A percentile compares a stretch with the other conserved stretches of the same genome.
Conservation (phyloP, 2,329 filamentous ascomycete species). For the Madurella mycetomatis region DNA sequence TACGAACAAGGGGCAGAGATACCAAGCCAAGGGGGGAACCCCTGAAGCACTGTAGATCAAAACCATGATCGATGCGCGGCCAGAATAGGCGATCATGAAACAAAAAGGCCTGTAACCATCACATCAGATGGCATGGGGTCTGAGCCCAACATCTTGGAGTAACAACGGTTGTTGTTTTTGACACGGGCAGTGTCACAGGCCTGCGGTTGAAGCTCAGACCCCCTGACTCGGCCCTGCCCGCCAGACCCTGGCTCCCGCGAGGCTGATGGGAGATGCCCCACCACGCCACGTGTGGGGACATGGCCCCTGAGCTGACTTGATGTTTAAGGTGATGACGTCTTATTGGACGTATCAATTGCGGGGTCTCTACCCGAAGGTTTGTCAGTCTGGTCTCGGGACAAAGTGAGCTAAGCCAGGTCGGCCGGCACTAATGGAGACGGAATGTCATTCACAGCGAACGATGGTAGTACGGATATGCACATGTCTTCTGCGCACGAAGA, state of each 20-base stretch:
- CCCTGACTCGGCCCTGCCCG: neutral
- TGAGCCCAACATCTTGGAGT: neutral
- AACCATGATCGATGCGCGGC: neutral
- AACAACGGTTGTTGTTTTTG: slow-evolving; percentile 12
- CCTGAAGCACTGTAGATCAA: neutral
- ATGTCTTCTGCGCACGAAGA: too few species aligned
- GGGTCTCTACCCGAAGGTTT: slow-evolving; percentile 1
- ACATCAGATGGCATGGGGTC: too few species aligned
- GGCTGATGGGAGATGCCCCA: slow-evolving; percentile 7
- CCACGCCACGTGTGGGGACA: slow-evolving; percentile 1
- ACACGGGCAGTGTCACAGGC: slow-evolving; percentile 31
- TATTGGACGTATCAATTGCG: slow-evolving; percentile 15
- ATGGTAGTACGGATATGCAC: too few species aligned
- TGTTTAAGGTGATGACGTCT: neutral
- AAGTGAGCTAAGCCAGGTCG: too few species aligned
- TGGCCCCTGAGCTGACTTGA: neutral
- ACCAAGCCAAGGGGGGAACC: neutral
- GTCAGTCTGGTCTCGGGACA: slow-evolving; percentile 8
- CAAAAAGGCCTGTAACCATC: neutral
- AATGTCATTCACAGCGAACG: too few species aligned
- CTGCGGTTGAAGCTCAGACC: slow-evolving; percentile 6
- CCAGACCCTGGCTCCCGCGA: slow-evolving; percentile 2
- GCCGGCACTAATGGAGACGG: too few species aligned
- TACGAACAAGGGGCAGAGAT: too few species aligned
- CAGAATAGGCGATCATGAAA: slow-evolving; percentile 3